A percentile compares a stretch with the other conserved stretches of the same genome.
Conservation (phyloP, 495 filamentous ascomycete species). For the Peziza echinospora region DNA sequence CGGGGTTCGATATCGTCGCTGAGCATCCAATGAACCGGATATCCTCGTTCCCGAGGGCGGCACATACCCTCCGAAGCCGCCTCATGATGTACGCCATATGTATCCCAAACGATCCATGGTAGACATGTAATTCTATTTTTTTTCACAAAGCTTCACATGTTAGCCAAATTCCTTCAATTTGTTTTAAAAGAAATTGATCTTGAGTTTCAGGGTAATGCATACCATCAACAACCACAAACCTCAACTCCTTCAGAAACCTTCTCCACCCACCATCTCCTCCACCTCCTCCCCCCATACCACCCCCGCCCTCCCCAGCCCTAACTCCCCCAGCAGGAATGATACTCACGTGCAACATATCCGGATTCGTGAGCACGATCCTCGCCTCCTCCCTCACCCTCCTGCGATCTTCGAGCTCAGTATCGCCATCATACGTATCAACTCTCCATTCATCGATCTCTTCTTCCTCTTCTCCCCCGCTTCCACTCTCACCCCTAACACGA, state of each 20-base stretch:
- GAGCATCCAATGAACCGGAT: conserved; percentile 95
- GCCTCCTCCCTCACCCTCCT: conserved; percentile 70
- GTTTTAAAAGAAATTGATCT: background rate
- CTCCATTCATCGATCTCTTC: too few species aligned
- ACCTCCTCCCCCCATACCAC: too few species aligned
- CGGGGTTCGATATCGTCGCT: conserved; percentile 86
- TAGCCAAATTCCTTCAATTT: too few species aligned
- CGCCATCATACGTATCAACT: conserved; percentile 94
- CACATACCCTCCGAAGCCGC: conserved; percentile 67
- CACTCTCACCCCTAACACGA: conserved; percentile 20
- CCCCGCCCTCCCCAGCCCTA: too few species aligned
- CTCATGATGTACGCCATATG: conserved; percentile 94
- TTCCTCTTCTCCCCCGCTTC: conserved; percentile 38
- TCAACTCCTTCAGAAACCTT: conserved; percentile 67
- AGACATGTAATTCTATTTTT: conserved; percentile 84
- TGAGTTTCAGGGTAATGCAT: too few species aligned
- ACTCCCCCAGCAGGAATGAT: too few species aligned
- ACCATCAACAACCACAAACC: conserved; percentile 54
- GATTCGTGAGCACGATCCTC: conserved; percentile 91
- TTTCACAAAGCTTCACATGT: too few species aligned
- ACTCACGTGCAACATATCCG: conserved; percentile 91
- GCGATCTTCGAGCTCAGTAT: conserved; percentile 63
- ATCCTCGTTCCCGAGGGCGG: conserved; percentile 69
- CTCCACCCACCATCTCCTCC: conserved; percentile 84
- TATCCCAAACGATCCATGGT: conserved; percentile 83